Conservation (phyloP, 176 grass and related monocot species). For the Cymbopogon citratus region DNA sequence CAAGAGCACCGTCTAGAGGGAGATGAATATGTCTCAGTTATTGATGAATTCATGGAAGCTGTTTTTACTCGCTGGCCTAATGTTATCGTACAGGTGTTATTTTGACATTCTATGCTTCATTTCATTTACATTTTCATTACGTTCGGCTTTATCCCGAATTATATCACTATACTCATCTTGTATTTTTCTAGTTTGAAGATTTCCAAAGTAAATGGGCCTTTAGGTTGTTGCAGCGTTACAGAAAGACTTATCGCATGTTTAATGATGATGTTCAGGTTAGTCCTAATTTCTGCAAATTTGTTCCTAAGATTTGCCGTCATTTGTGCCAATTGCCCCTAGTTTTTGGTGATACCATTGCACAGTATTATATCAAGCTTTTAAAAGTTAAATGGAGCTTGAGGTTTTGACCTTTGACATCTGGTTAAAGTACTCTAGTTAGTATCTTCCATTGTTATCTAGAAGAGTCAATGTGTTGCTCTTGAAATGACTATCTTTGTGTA, state of each 20-base stretch:
- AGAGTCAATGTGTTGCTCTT: not conserved
- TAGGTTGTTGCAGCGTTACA: conserved; percentile 87
- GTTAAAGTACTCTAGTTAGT: not conserved
- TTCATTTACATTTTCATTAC: not conserved
- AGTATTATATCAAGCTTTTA: not conserved
- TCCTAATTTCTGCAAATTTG: conserved; percentile 5
- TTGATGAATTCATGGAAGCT: conserved; percentile 99
- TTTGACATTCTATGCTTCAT: not conserved
- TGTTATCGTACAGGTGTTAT: conserved; percentile 92
- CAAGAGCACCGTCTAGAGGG: conserved; percentile 93
- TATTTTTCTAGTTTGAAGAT: conserved; percentile 78
- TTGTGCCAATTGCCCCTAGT: not conserved
- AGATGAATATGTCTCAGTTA: conserved; percentile 88
- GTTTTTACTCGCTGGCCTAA: conserved; percentile 94
- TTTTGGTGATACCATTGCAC: not conserved
- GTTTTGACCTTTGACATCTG: not conserved
- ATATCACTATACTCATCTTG: conserved; percentile 3
- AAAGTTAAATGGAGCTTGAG: not conserved
- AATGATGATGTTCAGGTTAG: conserved; percentile 99
- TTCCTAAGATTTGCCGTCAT: not conserved
- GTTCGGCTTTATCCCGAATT: not conserved
- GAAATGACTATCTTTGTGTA: conserved; percentile 31
- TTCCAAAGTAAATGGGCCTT: conserved; percentile 99
- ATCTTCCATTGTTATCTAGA: not conserved
- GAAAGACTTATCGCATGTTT: conserved; percentile 94